Conservation (phyloP, 495 filamentous ascomycete species). For the Hypoxylon subgilvum region DNA sequence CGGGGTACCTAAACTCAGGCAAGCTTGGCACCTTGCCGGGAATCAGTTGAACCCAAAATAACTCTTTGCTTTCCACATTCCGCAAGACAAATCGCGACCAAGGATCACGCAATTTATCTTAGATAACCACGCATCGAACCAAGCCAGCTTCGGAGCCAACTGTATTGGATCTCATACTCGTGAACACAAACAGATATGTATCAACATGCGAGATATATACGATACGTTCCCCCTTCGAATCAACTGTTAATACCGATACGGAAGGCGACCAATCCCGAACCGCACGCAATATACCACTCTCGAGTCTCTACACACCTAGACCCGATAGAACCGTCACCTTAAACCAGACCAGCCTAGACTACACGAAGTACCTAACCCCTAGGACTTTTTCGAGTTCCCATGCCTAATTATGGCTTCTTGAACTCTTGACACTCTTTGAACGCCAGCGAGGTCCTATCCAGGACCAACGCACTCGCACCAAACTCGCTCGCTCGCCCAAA, state of each 20-base stretch:
- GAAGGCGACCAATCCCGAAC: not conserved
- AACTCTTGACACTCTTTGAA: conserved; percentile 1
- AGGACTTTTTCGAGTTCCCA: not conserved
- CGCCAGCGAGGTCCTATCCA: not conserved
- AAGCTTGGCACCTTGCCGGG: conserved; percentile 14
- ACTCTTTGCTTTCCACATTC: not conserved
- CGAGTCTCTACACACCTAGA: not conserved
- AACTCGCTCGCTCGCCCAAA: not conserved
- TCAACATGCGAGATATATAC: not conserved
- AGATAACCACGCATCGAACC: not conserved
- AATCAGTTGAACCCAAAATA: not conserved
- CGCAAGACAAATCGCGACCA: not conserved
- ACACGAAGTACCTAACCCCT: not conserved
- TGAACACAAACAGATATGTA: not conserved
- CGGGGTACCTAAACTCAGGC: not conserved
- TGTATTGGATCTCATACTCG: not conserved
- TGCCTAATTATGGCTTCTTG: not conserved
- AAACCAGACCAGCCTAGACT: not conserved
- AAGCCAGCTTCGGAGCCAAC: not conserved
- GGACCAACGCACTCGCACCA: not conserved
- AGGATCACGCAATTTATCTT: not conserved
- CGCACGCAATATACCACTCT: not conserved
- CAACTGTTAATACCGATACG: not conserved
- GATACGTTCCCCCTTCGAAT: not conserved
- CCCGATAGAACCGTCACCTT: not conserved